A percentile compares a stretch with the other conserved stretches of the same genome.
Evolutionary conservation across 805 yeast species (phyloP).

Genomic region (Candida taoyuanica): DNA sequence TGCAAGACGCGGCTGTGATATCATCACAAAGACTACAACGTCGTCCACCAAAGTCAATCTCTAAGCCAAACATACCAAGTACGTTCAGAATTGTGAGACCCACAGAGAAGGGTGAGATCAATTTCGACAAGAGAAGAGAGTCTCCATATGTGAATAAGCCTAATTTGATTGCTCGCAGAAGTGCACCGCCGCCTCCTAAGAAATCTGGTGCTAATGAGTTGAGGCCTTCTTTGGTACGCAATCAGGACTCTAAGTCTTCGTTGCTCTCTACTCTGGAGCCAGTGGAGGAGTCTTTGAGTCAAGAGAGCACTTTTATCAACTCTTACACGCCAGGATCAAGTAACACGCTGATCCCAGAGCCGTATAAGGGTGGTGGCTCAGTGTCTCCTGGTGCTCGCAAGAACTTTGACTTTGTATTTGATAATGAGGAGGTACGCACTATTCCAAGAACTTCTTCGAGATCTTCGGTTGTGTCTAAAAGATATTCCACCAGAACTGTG

Average conservation of each 20-base stretch:
- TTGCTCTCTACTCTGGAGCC: slow-evolving; percentile 16
- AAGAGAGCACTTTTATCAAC: slow-evolving; percentile 27
- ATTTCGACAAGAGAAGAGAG: slow-evolving; percentile 72
- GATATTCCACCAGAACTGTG: slow-evolving; percentile 20
- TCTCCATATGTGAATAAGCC: slow-evolving; percentile 61
- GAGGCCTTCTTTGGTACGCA: slow-evolving; percentile 9
- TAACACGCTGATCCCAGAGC: slow-evolving; percentile 39
- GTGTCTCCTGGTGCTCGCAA: slow-evolving; percentile 24
- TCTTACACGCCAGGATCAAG: slow-evolving; percentile 41
- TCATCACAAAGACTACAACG: slow-evolving; percentile 8
- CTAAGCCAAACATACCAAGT: slow-evolving; percentile 24
- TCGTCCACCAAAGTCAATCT: slow-evolving; percentile 10
- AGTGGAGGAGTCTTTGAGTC: slow-evolving; percentile 22
- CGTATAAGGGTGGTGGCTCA: slow-evolving; percentile 28
- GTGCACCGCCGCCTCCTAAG: slow-evolving; percentile 66
- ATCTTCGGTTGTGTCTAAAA: slow-evolving; percentile 6
- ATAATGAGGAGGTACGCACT: neutral
- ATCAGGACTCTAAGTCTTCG: slow-evolving; percentile 6
- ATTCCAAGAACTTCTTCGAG: slow-evolving; percentile 17
- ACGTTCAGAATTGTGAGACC: slow-evolving; percentile 65
- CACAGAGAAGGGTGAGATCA: slow-evolving; percentile 65
- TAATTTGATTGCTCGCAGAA: slow-evolving; percentile 61
- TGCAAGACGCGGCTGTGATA: slow-evolving; percentile 1
- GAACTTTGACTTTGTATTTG: slow-evolving; percentile 8
- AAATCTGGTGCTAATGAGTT: slow-evolving; percentile 3